Evolutionary conservation across 2,329 filamentous ascomycete genomes (phyloP), one percentile per base, ranked within the genome.

Genomic region (Sarocladium strictum): DNA sequence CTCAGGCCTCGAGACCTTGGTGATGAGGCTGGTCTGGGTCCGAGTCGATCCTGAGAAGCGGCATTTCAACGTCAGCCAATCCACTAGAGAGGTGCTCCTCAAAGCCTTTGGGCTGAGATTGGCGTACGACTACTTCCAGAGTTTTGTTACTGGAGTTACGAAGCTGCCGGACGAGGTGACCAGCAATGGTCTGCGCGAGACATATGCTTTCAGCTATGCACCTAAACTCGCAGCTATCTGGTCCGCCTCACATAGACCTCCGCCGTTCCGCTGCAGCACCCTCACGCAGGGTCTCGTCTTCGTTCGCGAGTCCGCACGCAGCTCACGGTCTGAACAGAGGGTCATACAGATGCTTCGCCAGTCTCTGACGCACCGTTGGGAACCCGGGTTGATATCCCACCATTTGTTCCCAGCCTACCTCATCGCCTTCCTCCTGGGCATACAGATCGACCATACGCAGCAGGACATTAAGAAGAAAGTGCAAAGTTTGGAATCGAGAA

Each of bases 221-320:
- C 71, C 71, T 2, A 73, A 73, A 53, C 58, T 73, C 23, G 70
- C 67, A 6, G 62, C 64, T 15, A 60, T 68, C 23, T 73, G 71
- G 71, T 69, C 69, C 2, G 62, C 69, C 47, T 58, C 57, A 26
- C 54, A 51, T 26, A 60, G 60, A 21, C 55, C 53, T 15, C 29
- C 58, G 2, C n/a, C 53, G 1, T 17, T 55, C 3, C 53, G 55
- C 4, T 56, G 58, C 14, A 41, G 56, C 6, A 41, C 57, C 10
- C 52, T 62, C n/a, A 71, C 64, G 0, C 59, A 65, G 23, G 67
- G 63, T 12, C 61, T 73, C 41, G 57, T 73, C 26, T 62, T 71
- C 26, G 64, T 63, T 7, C 3, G 56, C 33, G 17, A 26, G 19
- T 29, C 33, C 19, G 26, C 32, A 23, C 15, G 21, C 15, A 33